Base-by-base conservation (phyloP, 2,329 filamentous ascomycete genomes). In the Parasarocladium wereldwijsianum region DNA sequence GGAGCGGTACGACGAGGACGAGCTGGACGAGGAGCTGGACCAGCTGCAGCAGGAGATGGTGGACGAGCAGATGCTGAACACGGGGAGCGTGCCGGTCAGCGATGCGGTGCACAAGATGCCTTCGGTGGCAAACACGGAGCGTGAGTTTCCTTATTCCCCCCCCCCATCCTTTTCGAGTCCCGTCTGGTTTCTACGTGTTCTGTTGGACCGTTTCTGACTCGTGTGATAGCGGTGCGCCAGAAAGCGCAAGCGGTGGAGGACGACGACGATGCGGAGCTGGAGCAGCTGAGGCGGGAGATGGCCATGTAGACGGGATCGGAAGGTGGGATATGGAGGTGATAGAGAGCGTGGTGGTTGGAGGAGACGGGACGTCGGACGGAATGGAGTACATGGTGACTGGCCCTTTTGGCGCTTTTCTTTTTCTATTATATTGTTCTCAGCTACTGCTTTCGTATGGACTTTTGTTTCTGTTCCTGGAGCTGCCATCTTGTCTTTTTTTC, bases 251-350 rank as follows among this genome's bases (percentile, higher is more conserved):
- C 59, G 36, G 51, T 49, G 49, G 84, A 93, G 53, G 86, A 94
- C 53, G 87, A 96, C 66, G 90, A 96, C 50, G 87, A 96, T 55
- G 87, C 78, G 45, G 87, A 96, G 60, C 64, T 96, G 48, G 73
- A 79, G 55, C 94, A 90, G 59, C 57, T 98, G 43, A 85, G 93
- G 52, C 86, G 84, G 20, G 87, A 94, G 57, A 96, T 96, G 87
- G 86, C 86, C 40, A 93, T 94, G 78, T 93, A 47, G 65, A 12
- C 7, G 11, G 26, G 18, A 24, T 8, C n/a, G n/a, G n/a, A n/a
- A n/a, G n/a, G n/a, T n/a, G n/a, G n/a, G n/a, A n/a, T n/a, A n/a
- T n/a, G n/a, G n/a, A 21, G 8, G 19, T 8, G 8, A n/a, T n/a
- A n/a, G 19, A 21, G n/a, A n/a, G 19, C 8, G 19, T 21, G 19